phyloP scores from a whole-genome alignment of 305 asterid species.

The Solanum aculeatissimum region DNA sequence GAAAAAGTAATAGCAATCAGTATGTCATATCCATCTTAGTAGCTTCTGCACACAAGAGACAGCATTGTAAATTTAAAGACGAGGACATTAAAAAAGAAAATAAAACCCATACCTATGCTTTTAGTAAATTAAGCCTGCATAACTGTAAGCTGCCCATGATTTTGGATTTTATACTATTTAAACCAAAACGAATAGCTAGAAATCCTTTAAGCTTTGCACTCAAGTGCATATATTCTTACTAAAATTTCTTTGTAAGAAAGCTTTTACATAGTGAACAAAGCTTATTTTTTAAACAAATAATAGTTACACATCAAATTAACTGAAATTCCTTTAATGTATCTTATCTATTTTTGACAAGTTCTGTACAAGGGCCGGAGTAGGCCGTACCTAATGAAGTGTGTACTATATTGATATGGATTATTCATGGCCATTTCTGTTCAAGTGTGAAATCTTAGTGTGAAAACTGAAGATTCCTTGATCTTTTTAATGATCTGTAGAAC shows the following conservation, averaged over 20 bases:
- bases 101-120: background rate
- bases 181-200: background rate
- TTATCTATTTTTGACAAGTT: background rate
- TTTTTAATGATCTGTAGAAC: background rate
- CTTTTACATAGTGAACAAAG: background rate
- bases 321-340: background rate
- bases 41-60: background rate
- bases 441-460: background rate
- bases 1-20: background rate
- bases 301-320: background rate
- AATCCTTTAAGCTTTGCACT: background rate
- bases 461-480: background rate
- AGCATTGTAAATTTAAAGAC: background rate
- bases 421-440: background rate
- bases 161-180: background rate
- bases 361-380: background rate
- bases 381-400: background rate
- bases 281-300: background rate
- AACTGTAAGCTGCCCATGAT: background rate
- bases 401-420: background rate
- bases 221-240: background rate
- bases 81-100: background rate
- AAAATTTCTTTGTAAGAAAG: background rate
- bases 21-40: background rate
- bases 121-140: background rate